Evolutionary conservation across 495 filamentous ascomycete species (phyloP).

Genomic region (Aspergillus carlsbadensis): DNA sequence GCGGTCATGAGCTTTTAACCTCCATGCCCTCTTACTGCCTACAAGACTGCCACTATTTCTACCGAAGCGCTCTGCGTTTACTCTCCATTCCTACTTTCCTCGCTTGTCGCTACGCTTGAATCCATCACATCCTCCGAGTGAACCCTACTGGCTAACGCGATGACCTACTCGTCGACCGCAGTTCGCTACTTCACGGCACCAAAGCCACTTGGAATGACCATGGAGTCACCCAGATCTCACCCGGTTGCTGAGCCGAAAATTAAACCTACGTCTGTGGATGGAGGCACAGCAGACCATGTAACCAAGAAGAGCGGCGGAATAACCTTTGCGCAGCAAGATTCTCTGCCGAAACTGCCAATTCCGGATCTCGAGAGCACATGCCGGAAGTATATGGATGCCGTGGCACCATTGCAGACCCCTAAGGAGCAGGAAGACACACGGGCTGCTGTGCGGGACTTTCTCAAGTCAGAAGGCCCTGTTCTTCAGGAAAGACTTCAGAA

Average conservation of each 20-base stretch:
- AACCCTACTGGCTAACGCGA: constrained; percentile 42
- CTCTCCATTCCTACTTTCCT: constrained; percentile 75
- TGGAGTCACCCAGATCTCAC: constrained; percentile 27
- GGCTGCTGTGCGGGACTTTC: constrained; percentile 79
- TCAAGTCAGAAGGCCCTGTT: constrained; percentile 77
- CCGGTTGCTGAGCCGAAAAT: constrained; percentile 23
- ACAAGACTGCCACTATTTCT: constrained; percentile 92
- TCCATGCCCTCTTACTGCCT: constrained; percentile 78
- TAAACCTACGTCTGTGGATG: constrained; percentile 17
- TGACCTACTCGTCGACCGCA: constrained; percentile 48
- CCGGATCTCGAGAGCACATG: constrained; percentile 84
- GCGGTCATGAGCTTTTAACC: constrained; percentile 29
- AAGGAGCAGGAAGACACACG: constrained; percentile 84
- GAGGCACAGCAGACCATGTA: constrained; percentile 23
- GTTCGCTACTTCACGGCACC: constrained; percentile 60
- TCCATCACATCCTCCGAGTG: constrained; percentile 7
- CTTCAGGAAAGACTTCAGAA: constrained; percentile 87
- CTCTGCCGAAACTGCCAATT: constrained; percentile 88
- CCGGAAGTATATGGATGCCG: constrained; percentile 74
- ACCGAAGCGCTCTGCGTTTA: constrained; percentile 79
- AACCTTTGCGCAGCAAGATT: constrained; percentile 87
- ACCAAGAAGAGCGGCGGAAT: constrained; percentile 45
- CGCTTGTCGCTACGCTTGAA: constrained; percentile 69
- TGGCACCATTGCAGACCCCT: constrained; percentile 75
- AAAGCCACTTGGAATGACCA: constrained; percentile 57